Base-by-base conservation (phyloP, 2,329 filamentous ascomycete species). In the Neofusicoccum cordaticola region DNA sequence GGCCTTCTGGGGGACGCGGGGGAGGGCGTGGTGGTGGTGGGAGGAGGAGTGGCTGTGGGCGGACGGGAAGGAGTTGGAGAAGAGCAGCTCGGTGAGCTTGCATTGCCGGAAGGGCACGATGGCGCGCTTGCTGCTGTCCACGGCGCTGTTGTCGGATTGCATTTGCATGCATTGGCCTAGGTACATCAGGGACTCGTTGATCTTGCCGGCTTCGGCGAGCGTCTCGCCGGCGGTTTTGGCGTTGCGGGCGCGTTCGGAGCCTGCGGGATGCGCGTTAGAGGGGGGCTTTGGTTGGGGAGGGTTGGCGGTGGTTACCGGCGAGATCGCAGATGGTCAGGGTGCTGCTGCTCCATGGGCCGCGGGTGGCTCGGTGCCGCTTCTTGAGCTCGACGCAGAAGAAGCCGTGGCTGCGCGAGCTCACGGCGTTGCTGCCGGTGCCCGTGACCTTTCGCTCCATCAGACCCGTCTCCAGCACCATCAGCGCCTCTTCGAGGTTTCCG, bases 141-240 rank as follows among this genome's bases (percentile, higher is more conserved):
- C 88, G 67, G 84, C 88, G 48, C 89, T 88, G 37, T 88, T 84
- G 70, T 94, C 92, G 66, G 90, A 93, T 75, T 97, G 94, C 84
- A 97, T 94, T 75, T 98, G 94, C 71, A 99, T 85, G 74, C 95
- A 99, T 74, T 98, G 95, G 0, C 95, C 95, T 1, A 99, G 85
- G 75, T 97, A 98, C 95, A 99, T 99, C 73, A 99, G 81, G 73
- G 92, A 96, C 77, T 97, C 93, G 73, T 99, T 99, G 75, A 99
- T 99, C 80, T 98, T 98, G 62, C 95, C 95, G 41, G 94, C 95
- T 80, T 99, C 95, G 0, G 91, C 94, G 13, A 99, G 85, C 0
- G 94, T 97, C 3, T 92, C 89, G 12, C 95, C 95, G 0, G 93
- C 91, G 0, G 95, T 98, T 82, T 97, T 97, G 31, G 95, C 93